Percentiles rank a stretch among this genome's conserved stretches.
These are phyloP conservation scores for Straminergon stramineum DNA, from an alignment of 225 moss, liverwort and hornwort species.

Conservation along the genomic window DNA sequence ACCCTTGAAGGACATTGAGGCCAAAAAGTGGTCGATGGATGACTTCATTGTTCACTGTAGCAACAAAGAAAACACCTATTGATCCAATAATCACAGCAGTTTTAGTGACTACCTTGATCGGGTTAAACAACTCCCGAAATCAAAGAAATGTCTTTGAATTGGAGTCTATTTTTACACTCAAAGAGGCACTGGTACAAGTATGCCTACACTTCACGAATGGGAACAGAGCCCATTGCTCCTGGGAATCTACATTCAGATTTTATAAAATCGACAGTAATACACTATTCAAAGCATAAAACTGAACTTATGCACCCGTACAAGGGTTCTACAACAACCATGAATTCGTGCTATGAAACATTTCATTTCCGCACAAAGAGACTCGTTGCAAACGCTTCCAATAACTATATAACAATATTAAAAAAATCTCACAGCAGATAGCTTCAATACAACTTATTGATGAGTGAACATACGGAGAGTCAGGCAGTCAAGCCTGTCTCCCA, in stretches of 20 bases:
- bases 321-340: not conserved
- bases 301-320: not conserved
- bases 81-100: too few species aligned
- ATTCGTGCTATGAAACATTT: not conserved
- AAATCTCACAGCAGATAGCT: not conserved
- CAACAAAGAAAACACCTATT: too few species aligned
- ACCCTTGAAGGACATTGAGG: too few species aligned
- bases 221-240: not conserved
- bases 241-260: not conserved
- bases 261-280: not conserved
- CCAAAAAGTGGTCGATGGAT: too few species aligned
- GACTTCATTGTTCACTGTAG: too few species aligned
- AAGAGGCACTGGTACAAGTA: not conserved
- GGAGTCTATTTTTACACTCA: not conserved
- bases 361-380: not conserved
- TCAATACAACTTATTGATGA: not conserved
- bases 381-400: not conserved
- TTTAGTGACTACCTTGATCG: too few species aligned
- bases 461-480: not conserved
- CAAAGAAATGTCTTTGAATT: not conserved
- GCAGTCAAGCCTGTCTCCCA: conserved; percentile 58
- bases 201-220: not conserved
- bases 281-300: not conserved
- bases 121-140: not conserved
- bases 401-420: not conserved